Percentiles rank a stretch among this genome's conserved stretches.
These are phyloP conservation scores for Aspergillus taichungensis DNA, from an alignment of 495 filamentous ascomycete genomes.

Conservation along the genomic window DNA sequence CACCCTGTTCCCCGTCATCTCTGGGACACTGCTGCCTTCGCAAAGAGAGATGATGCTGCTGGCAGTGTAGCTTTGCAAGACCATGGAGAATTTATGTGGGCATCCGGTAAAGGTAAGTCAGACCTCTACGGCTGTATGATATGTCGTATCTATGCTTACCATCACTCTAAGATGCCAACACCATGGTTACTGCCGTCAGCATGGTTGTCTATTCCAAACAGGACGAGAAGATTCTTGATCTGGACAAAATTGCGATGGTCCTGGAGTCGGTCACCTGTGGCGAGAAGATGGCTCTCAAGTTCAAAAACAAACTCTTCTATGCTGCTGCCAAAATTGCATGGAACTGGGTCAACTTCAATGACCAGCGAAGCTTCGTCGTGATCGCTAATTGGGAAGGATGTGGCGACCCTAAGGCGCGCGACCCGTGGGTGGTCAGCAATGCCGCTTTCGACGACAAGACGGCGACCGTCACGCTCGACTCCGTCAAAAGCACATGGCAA, in stretches of 20 bases:
- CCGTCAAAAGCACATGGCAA: too few species aligned
- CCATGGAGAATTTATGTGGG: conserved; percentile 3
- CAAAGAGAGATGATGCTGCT: not conserved
- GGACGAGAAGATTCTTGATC: conserved; percentile 1
- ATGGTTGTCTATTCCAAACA: conserved; percentile 5
- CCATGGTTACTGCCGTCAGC: conserved; percentile 1
- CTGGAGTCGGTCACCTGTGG: not conserved
- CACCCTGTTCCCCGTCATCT: conserved; percentile 2
- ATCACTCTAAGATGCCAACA: not conserved
- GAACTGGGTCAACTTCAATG: conserved; percentile 3
- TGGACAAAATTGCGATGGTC: conserved; percentile 5
- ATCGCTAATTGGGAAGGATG: conserved; percentile 3
- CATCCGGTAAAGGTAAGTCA: not conserved
- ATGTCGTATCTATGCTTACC: too few species aligned
- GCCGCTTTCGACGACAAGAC: conserved; percentile 2
- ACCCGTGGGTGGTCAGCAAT: conserved; percentile 1
- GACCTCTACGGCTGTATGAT: too few species aligned
- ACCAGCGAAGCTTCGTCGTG: conserved; percentile 1
- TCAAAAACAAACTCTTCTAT: conserved; percentile 2
- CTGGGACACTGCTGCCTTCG: not conserved
- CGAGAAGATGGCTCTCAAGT: not conserved
- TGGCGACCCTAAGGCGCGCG: not conserved
- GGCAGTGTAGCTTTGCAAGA: not conserved
- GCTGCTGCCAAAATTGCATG: conserved; percentile 1
- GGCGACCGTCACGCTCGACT: too few species aligned